Conservation (phyloP, 164 flowering plant genomes). For the Macadamia tetraphylla region DNA sequence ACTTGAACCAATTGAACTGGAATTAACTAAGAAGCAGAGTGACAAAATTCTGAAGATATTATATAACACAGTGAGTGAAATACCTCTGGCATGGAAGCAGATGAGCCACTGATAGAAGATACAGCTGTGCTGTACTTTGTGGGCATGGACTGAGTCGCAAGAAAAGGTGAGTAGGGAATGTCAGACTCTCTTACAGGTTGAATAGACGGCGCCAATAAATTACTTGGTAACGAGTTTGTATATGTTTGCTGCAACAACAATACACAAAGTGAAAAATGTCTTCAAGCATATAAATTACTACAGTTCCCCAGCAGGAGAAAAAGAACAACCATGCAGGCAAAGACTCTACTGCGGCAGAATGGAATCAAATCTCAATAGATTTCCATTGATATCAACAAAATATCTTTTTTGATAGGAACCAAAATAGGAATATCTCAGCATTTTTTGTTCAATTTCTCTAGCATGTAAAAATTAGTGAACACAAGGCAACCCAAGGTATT, state of each 20-base stretch:
- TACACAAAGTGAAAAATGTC: background rate
- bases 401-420: too few species aligned
- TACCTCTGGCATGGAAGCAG: slow-evolving; percentile 81
- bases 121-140: slow-evolving; percentile 54
- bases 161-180: slow-evolving; percentile 65
- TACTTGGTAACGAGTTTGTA: slow-evolving; percentile 60
- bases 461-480: too few species aligned
- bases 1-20: background rate
- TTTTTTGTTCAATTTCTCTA: too few species aligned
- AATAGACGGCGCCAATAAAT: slow-evolving; percentile 53
- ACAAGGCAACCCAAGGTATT: too few species aligned
- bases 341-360: too few species aligned
- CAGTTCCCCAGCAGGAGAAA: too few species aligned
- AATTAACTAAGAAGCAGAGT: background rate
- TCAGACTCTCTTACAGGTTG: slow-evolving; percentile 74
- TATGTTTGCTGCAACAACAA: slow-evolving; percentile 49
- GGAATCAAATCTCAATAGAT: too few species aligned
- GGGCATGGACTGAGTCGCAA: slow-evolving; percentile 60
- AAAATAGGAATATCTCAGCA: too few species aligned
- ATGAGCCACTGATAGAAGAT: slow-evolving; percentile 60
- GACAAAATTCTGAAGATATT: background rate
- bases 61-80: background rate
- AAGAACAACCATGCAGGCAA: too few species aligned
- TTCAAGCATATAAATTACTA: background rate
- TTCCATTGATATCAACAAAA: too few species aligned